Conservation (phyloP, 495 filamentous ascomycete species). For the Aspergillus cavernicola region DNA sequence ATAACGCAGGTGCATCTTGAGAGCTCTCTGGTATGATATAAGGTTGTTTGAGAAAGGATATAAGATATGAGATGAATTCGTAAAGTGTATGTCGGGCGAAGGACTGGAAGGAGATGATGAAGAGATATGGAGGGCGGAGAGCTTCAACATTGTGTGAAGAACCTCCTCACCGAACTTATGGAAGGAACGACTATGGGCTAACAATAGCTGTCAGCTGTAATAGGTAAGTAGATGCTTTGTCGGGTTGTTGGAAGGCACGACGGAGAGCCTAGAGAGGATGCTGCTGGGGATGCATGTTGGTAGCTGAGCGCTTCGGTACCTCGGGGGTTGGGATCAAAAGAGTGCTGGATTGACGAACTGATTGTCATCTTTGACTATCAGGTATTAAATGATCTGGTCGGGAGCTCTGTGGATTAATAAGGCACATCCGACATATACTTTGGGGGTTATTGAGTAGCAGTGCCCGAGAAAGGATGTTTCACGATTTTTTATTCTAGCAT, state of each 20-base stretch:
- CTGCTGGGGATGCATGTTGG: not conserved
- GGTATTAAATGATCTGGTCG: not conserved
- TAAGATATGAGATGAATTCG: conserved; percentile 21
- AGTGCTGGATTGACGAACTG: not conserved
- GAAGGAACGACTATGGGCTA: not conserved
- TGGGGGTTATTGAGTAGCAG: not conserved
- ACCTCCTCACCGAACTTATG: not conserved
- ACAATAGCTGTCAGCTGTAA: not conserved
- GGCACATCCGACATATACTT: not conserved
- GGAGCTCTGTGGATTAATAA: not conserved
- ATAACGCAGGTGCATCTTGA: conserved; percentile 27
- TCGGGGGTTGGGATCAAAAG: not conserved
- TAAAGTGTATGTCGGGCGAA: conserved; percentile 2
- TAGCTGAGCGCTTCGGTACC: not conserved
- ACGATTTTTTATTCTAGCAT: conserved; percentile 8
- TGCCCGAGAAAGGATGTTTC: not conserved
- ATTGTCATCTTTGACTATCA: not conserved
- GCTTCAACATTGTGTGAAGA: not conserved
- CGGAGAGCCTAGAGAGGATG: not conserved
- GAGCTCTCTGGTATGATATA: conserved; percentile 11
- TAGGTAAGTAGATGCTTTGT: not conserved
- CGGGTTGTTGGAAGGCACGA: not conserved
- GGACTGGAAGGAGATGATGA: conserved; percentile 7
- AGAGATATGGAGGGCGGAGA: not conserved
- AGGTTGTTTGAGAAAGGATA: conserved; percentile 20